Evolutionary conservation across 805 yeast species (phyloP).

Genomic region (Alloascoidea hylecoeti): DNA sequence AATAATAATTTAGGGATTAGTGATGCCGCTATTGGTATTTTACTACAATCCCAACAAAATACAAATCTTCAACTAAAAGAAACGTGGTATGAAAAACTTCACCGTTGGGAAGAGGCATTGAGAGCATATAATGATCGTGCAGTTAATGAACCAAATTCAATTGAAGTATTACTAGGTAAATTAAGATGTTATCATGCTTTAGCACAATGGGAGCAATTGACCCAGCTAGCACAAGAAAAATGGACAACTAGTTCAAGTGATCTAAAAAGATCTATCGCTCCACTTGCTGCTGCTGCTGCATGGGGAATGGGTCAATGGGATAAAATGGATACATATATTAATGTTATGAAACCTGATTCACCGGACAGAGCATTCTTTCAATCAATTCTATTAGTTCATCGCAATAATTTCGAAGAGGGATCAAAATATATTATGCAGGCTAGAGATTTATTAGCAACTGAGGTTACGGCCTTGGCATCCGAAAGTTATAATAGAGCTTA

Average conservation of each 20-base stretch:
- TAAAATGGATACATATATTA: conserved; percentile 79
- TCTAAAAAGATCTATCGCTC: conserved; percentile 75
- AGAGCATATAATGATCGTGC: conserved; percentile 79
- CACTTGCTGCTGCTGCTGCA: conserved; percentile 96
- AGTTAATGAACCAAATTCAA: conserved; percentile 30
- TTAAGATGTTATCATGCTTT: conserved; percentile 96
- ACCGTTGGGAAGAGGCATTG: conserved; percentile 96
- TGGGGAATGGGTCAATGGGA: conserved; percentile 99
- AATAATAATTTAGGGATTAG: conserved; percentile 92
- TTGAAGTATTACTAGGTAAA: conserved; percentile 92
- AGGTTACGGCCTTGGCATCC: conserved; percentile 84
- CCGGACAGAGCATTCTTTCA: conserved; percentile 94
- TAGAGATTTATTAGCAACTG: conserved; percentile 81
- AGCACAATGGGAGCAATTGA: conserved; percentile 96
- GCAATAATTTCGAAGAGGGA: conserved; percentile 77
- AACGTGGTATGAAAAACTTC: conserved; percentile 94
- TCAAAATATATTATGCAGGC: conserved; percentile 68
- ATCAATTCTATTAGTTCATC: conserved; percentile 75
- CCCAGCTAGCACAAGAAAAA: conserved; percentile 71
- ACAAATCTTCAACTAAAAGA: conserved; percentile 71
- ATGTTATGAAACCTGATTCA: conserved; percentile 81
- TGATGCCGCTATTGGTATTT: conserved; percentile 94
- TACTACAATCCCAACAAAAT: conserved; percentile 90
- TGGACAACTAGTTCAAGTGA: conserved; percentile 72
- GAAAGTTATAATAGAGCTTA: conserved; percentile 96